Conservation (phyloP, 139 green algal species). For the Microglena sp. region DNA sequence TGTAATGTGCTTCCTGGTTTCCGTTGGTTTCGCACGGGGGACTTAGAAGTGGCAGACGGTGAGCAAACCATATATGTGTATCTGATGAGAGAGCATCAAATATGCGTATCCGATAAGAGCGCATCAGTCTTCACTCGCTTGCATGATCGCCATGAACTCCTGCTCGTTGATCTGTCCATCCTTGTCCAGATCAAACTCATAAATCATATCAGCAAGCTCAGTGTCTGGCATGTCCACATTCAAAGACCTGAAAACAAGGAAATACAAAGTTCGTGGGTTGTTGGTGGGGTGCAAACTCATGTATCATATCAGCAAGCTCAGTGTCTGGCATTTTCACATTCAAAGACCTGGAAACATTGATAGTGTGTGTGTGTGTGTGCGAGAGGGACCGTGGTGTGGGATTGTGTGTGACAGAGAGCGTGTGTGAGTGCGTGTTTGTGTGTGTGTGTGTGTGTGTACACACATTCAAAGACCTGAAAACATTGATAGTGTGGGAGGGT, state of each 20-base stretch:
- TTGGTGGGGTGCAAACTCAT: not conserved
- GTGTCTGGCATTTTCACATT: not conserved
- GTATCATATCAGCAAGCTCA: not conserved
- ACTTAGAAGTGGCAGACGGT: too few species aligned
- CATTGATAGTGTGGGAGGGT: not conserved
- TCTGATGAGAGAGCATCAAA: too few species aligned
- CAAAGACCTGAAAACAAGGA: conserved; percentile 15
- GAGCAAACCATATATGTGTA: too few species aligned
- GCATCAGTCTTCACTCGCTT: too few species aligned
- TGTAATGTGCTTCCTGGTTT: too few species aligned
- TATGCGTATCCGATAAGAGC: too few species aligned
- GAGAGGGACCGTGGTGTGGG: not conserved
- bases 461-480: not conserved
- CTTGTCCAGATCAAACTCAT: conserved; percentile 35
- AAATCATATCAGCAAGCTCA: conserved; percentile 38
- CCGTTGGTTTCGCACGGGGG: too few species aligned
- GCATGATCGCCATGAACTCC: conserved; percentile 30
- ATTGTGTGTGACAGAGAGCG: too few species aligned
- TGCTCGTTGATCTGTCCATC: conserved; percentile 34
- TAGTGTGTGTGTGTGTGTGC: not conserved
- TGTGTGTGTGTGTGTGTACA: not conserved
- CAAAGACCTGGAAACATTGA: not conserved
- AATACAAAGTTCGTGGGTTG: not conserved
- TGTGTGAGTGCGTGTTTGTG: too few species aligned
- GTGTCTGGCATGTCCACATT: conserved; percentile 21